Conservation (phyloP, 495 filamentous ascomycete species). For the Rhypophila decipiens region DNA sequence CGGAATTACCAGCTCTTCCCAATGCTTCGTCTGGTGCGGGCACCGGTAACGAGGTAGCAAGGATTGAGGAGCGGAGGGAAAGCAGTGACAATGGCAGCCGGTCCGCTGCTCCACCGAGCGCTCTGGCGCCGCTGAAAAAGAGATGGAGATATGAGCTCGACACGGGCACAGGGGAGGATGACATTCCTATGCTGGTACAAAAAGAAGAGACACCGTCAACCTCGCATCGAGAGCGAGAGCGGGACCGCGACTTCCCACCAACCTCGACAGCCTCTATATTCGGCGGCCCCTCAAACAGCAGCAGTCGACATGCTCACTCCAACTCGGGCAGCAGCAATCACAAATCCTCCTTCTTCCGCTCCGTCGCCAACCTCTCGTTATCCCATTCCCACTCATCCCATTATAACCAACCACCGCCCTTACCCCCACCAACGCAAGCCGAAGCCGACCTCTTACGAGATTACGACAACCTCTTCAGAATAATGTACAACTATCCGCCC, state of each 20-base stretch:
- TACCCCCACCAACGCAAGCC: constrained; percentile 39
- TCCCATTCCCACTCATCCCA: constrained; percentile 15
- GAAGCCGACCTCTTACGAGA: constrained; percentile 71
- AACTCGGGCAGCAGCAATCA: constrained; percentile 21
- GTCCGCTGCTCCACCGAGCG: constrained; percentile 2
- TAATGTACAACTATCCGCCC: constrained; percentile 88
- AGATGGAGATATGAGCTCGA: constrained; percentile 86
- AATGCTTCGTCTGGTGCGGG: background rate
- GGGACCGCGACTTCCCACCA: constrained; percentile 13
- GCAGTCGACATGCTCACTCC: constrained; percentile 1
- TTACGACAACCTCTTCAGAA: constrained; percentile 88
- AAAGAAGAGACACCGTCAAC: constrained; percentile 48
- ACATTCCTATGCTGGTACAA: constrained; percentile 83
- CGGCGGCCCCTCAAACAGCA: constrained; percentile 16
- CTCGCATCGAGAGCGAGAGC: constrained; percentile 1
- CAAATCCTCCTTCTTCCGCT: constrained; percentile 68
- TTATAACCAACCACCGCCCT: constrained; percentile 17
- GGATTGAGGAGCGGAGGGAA: constrained; percentile 20
- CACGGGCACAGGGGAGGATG: constrained; percentile 62
- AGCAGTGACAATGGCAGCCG: constrained; percentile 9
- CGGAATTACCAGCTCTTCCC: constrained; percentile 23
- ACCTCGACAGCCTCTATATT: no score
- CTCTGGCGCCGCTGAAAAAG: constrained; percentile 39
- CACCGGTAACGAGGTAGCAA: constrained; percentile 23
- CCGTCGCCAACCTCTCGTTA: constrained; percentile 70